Evolutionary conservation across 352 stramenopile species (phyloP).

Genomic region (Peronospora tabacina): DNA sequence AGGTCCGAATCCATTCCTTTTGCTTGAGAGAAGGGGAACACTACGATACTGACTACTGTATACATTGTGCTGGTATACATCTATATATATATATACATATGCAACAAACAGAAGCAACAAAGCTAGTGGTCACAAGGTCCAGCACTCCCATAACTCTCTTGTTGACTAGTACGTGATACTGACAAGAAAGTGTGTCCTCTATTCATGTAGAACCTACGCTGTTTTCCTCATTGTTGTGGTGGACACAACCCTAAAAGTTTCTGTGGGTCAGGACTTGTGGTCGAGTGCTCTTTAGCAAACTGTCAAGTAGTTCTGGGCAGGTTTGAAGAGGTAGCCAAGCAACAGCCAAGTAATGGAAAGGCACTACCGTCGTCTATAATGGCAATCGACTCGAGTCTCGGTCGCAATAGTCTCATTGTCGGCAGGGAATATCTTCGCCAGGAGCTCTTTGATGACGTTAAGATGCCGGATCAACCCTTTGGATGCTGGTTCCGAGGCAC

Average conservation of each 20-base stretch:
- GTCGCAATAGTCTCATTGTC: conserved; percentile 26
- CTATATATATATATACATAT: neutral
- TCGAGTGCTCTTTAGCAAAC: conserved; percentile 52
- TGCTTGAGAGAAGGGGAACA: neutral
- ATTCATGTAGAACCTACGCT: conserved; percentile 48
- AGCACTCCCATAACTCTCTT: neutral
- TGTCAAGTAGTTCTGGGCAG: conserved; percentile 59
- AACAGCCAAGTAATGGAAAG: conserved; percentile 15
- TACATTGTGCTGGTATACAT: too few relatives aligned
- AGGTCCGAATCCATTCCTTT: conserved; percentile 25
- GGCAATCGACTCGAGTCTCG: conserved; percentile 24
- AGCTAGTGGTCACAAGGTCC: conserved; percentile 68
- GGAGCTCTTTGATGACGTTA: conserved; percentile 66
- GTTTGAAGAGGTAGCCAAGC: conserved; percentile 64
- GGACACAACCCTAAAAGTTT: conserved; percentile 84
- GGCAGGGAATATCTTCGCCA: conserved; percentile 46
- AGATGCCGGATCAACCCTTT: conserved; percentile 71
- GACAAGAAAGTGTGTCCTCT: too few relatives aligned
- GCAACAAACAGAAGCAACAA: conserved; percentile 85
- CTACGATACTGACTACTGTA: neutral
- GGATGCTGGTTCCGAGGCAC: conserved; percentile 62
- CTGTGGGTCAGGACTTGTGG: conserved; percentile 65
- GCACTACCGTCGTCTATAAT: conserved; percentile 4
- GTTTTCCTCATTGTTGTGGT: conserved; percentile 78
- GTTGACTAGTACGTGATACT: too few relatives aligned